Percentiles rank a stretch among this genome's conserved stretches.
These are phyloP conservation scores for Trichoderma simmonsii DNA, from an alignment of 2,329 filamentous ascomycete genomes.

Conservation along the genomic window DNA sequence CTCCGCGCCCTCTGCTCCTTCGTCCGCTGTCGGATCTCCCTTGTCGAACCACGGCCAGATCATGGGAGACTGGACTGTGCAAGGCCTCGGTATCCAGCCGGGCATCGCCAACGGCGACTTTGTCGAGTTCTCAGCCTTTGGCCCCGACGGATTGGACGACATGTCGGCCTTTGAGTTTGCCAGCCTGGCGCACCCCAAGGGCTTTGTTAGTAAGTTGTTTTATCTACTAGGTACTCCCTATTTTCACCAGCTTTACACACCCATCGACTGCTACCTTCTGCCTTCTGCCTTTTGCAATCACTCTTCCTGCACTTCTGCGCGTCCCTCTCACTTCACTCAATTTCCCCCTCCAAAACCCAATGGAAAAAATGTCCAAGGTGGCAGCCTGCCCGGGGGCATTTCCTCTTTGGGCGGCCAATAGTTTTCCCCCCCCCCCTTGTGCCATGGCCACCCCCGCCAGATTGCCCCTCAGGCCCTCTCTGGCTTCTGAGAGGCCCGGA, in stretches of 20 bases:
- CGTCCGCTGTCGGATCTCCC: conserved; percentile 65
- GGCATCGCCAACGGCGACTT: conserved; percentile 59
- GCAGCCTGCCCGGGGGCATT: conserved; percentile 6
- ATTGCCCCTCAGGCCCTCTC: conserved; percentile 24
- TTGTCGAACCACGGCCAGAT: conserved; percentile 59
- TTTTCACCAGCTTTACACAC: not conserved
- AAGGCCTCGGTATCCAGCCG: conserved; percentile 58
- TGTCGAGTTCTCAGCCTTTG: conserved; percentile 55
- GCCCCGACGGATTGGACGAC: conserved; percentile 49
- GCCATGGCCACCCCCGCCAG: not conserved
- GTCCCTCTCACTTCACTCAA: not conserved
- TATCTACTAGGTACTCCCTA: not conserved
- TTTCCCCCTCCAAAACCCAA: not conserved
- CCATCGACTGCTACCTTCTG: not conserved
- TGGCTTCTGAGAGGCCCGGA: not conserved
- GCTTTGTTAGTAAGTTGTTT: conserved; percentile 56
- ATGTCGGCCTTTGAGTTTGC: conserved; percentile 45
- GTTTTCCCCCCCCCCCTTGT: not conserved
- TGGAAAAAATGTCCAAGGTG: not conserved
- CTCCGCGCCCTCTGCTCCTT: conserved; percentile 61
- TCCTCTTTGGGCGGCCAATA: conserved; percentile 10
- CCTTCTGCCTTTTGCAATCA: not conserved
- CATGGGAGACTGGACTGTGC: conserved; percentile 56
- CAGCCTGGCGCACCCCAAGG: conserved; percentile 39
- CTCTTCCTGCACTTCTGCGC: not conserved